Evolutionary conservation across 169 alveolate genomes (phyloP).

Genomic region (Plasmodium gallinaceum): DNA sequence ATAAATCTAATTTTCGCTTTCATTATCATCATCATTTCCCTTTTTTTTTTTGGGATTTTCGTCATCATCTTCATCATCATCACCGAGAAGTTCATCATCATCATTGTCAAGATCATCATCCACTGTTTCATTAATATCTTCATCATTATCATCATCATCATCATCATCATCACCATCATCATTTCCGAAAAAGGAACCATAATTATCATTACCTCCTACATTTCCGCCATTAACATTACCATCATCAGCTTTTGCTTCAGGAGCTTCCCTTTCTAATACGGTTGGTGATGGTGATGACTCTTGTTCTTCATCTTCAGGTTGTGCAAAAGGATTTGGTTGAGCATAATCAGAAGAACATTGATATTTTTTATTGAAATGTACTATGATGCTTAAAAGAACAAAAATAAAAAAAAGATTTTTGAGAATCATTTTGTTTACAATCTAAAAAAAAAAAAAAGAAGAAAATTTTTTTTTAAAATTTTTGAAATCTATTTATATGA

Average conservation of each 20-base stretch:
- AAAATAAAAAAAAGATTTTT: conserved; percentile 13
- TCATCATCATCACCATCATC: conserved; percentile 39
- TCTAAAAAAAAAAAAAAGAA: no score
- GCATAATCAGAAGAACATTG: neutral
- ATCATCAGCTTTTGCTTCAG: conserved; percentile 35
- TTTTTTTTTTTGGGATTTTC: conserved; percentile 7
- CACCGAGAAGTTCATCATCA: conserved; percentile 32
- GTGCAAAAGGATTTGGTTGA: conserved; percentile 5
- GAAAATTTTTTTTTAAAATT: no score
- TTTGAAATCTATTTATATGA: no score
- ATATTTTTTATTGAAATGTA: conserved; percentile 15
- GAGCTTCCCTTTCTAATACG: neutral
- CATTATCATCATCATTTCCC: neutral
- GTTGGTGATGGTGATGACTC: neutral
- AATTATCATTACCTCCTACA: neutral
- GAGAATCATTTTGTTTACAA: conserved; percentile 17
- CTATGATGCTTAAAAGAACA: conserved; percentile 12
- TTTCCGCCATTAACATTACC: conserved; percentile 39
- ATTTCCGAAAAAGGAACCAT: neutral
- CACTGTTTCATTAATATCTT: conserved; percentile 1
- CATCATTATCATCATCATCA: conserved; percentile 60
- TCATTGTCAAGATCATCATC: conserved; percentile 40
- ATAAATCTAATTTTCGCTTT: neutral
- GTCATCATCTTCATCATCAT: conserved; percentile 16
- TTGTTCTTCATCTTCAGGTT: conserved; percentile 24